Conservation (phyloP, 768 basidiomycete species). For the Panaeolus cyanescens region DNA sequence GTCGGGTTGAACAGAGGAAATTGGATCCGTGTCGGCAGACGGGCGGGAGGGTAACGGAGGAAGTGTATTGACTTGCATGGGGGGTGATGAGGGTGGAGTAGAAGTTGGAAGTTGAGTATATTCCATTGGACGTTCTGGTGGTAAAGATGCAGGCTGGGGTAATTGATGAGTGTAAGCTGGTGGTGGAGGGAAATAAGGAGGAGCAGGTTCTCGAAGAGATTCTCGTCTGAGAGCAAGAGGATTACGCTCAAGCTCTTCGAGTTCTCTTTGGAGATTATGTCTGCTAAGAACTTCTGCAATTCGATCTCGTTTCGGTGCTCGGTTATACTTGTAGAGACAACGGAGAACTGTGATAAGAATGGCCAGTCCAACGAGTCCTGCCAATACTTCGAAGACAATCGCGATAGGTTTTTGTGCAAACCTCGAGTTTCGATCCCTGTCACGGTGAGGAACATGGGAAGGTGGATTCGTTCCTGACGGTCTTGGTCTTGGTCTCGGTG, state of each 20-base stretch:
- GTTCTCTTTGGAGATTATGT: slow-evolving; percentile 51
- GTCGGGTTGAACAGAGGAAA: neutral
- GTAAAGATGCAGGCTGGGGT: neutral
- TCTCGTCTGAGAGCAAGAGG: slow-evolving; percentile 26
- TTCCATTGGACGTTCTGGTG: neutral
- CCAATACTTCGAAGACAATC: slow-evolving; percentile 49
- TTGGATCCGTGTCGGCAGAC: neutral
- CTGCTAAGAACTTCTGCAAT: slow-evolving; percentile 41
- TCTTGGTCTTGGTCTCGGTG: slow-evolving; percentile 12
- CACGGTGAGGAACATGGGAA: neutral
- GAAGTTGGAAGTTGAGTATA: neutral
- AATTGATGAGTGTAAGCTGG: slow-evolving; percentile 34
- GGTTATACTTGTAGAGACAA: slow-evolving; percentile 43
- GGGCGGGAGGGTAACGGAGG: neutral
- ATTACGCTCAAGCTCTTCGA: slow-evolving; percentile 47
- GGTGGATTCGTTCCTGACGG: slow-evolving; percentile 1
- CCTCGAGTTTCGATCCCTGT: slow-evolving; percentile 8
- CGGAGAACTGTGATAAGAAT: slow-evolving; percentile 39
- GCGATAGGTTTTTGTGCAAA: slow-evolving; percentile 31
- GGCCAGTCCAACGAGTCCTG: slow-evolving; percentile 36
- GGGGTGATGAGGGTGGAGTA: neutral
- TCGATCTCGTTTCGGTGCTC: slow-evolving; percentile 47
- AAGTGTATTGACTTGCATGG: neutral
- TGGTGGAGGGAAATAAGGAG: slow-evolving; percentile 54
- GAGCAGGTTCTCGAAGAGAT: slow-evolving; percentile 44